Percentiles rank a stretch among this genome's conserved stretches.
Conservation (phyloP, 2,329 filamentous ascomycete species). For the Fusarium mexicanum region DNA sequence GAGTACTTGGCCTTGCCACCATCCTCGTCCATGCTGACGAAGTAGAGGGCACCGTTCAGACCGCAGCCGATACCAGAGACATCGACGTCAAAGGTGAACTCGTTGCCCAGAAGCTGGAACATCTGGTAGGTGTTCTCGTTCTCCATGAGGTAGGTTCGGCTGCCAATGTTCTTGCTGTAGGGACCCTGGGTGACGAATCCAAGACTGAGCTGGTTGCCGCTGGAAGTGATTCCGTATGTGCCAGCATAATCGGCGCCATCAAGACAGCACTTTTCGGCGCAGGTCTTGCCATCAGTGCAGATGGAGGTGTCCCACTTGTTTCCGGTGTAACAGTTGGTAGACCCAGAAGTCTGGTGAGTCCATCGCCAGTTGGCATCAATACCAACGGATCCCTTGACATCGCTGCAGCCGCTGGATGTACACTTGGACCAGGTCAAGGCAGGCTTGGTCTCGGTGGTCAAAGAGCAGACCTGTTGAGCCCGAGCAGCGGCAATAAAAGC, state of each 20-base stretch:
- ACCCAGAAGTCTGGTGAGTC: conserved; percentile 58
- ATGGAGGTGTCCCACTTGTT: conserved; percentile 58
- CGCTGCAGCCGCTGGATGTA: conserved; percentile 61
- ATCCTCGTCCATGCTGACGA: conserved; percentile 68
- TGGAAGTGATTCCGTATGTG: conserved; percentile 65
- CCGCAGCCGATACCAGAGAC: conserved; percentile 74
- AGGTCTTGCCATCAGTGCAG: conserved; percentile 54
- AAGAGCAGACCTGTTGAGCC: conserved; percentile 62
- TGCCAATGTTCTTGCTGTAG: conserved; percentile 59
- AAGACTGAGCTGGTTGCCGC: conserved; percentile 61
- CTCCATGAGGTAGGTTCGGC: conserved; percentile 72
- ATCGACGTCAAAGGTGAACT: conserved; percentile 79
- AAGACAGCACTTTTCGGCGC: conserved; percentile 61
- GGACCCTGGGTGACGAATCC: conserved; percentile 65
- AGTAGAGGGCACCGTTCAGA: conserved; percentile 77
- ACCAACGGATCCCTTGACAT: conserved; percentile 60
- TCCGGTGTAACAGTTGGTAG: conserved; percentile 66
- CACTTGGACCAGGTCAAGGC: conserved; percentile 64
- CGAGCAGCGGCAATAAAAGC: conserved; percentile 41
- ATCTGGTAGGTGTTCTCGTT: conserved; percentile 70
- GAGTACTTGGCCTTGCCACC: conserved; percentile 62
- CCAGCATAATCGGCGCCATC: conserved; percentile 62
- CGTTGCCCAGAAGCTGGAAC: conserved; percentile 72
- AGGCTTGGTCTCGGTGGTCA: conserved; percentile 62
- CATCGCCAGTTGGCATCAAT: conserved; percentile 72